Base-by-base conservation (phyloP, 441 rosid species). In the Geranium incanum region DNA sequence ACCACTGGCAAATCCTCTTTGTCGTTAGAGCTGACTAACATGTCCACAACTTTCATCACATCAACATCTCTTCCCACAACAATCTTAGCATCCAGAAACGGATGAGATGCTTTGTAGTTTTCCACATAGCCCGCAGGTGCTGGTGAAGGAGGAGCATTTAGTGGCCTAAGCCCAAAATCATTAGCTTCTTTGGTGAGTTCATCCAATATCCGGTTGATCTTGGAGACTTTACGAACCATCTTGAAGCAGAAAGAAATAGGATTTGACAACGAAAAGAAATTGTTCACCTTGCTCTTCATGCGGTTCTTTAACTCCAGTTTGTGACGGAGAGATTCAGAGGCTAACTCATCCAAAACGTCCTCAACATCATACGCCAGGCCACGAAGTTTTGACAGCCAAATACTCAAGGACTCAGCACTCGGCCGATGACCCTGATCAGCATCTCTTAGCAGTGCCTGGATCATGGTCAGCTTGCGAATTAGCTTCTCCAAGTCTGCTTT, bases 341-440 rank as follows among this genome's bases (percentile, higher is more conserved):
- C 66, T 3, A 55, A 50, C 8, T 55, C 50, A 15, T 18, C 72
- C 43, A 57, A 23, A n/a, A 70, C 36, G 4, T 70, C 72, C 0
- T 70, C 72, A 0, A 48, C 67, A 70, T 70, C 67, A 4, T 36
- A 57, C 11, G 50, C 41, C 13, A 70, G 36, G 4, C 19, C 33
- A 39, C 59, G 59, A 4, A 70, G 66, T 16, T 18, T 21, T 3
- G 11, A 33, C 50, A 70, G 66, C 72, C 72, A 70, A 57, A 15
- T 28, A 21, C 72, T 70, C 66, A 70, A 45, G 36, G 66, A 6
- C 5, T 18, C 12, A 4, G 37, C 5, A 36, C 7, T 70, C 33
- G 11, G 37, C n/a, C 23, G 72, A 64, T 13, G 62, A 23, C 45
- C 45, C 36, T 70, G 52, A 45, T 45, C 72, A 13, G 72, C 72